phyloP scores from a whole-genome alignment of 768 basidiomycete genomes.

The Phaffia australis region DNA sequence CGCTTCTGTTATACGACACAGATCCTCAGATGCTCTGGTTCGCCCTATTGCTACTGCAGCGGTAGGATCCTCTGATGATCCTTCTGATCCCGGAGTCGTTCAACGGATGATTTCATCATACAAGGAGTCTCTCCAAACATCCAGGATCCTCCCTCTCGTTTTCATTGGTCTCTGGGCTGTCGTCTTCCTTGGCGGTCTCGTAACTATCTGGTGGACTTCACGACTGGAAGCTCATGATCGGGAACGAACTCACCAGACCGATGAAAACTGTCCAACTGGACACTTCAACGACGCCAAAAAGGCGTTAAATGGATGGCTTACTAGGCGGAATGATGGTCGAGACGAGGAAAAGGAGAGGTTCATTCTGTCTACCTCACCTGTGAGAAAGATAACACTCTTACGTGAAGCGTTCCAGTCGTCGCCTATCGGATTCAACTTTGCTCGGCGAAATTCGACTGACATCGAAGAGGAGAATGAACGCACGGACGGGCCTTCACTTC shows the following conservation, averaged over 20 bases:
- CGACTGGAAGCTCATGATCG: background rate
- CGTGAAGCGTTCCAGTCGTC: background rate
- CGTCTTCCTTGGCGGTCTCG: slow-evolving; percentile 63
- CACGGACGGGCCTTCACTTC: too few species aligned
- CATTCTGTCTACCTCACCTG: background rate
- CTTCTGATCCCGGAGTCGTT: slow-evolving; percentile 51
- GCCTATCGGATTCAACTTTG: background rate
- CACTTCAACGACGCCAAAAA: background rate
- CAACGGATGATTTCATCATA: slow-evolving; percentile 64
- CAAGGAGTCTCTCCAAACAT: slow-evolving; percentile 59
- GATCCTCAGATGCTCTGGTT: slow-evolving; percentile 59
- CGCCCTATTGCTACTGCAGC: slow-evolving; percentile 65
- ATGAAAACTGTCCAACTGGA: background rate
- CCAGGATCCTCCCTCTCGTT: slow-evolving; percentile 69
- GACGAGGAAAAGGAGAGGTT: background rate
- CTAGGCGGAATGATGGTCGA: background rate
- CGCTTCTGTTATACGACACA: too few species aligned
- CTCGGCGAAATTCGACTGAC: background rate
- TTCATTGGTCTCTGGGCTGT: slow-evolving; percentile 75
- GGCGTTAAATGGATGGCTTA: background rate
- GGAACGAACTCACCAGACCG: background rate
- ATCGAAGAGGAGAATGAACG: too few species aligned
- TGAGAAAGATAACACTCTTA: background rate
- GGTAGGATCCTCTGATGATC: slow-evolving; percentile 51
- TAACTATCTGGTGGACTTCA: slow-evolving; percentile 28